Evolutionary conservation across 768 basidiomycete genomes (phyloP).

Genomic region (Serpula lacrymans): DNA sequence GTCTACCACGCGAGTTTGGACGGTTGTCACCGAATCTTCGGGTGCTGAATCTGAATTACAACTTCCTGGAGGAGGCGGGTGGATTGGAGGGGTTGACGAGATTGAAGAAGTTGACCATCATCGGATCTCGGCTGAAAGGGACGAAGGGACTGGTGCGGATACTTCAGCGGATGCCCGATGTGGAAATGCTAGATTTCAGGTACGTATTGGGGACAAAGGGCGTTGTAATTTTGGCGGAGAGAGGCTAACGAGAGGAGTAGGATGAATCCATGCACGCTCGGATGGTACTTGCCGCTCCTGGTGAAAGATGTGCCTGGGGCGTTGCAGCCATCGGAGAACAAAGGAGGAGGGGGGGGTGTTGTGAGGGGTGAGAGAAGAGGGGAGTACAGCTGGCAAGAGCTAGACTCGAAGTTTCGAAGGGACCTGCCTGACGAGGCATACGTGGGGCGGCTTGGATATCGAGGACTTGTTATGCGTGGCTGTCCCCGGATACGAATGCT

Average conservation of each 20-base stretch:
- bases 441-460: slow-evolving; percentile 82
- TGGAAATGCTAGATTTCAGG: slow-evolving; percentile 93
- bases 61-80: slow-evolving; percentile 79
- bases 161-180: slow-evolving; percentile 66
- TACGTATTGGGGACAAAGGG: no score
- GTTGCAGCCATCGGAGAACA: slow-evolving; percentile 55
- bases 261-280: slow-evolving; percentile 97
- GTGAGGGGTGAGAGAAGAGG: slow-evolving; percentile 28
- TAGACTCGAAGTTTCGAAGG: slow-evolving; percentile 85
- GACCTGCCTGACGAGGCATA: slow-evolving; percentile 88
- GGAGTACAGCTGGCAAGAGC: slow-evolving; percentile 58
- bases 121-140: slow-evolving; percentile 78
- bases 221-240: slow-evolving; percentile 1
- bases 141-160: slow-evolving; percentile 72
- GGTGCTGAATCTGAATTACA: slow-evolving; percentile 94
- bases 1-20: slow-evolving; percentile 67
- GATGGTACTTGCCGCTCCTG: slow-evolving; percentile 91
- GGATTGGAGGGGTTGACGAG: slow-evolving; percentile 68
- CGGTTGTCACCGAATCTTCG: slow-evolving; percentile 78
- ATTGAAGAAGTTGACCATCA: slow-evolving; percentile 80
- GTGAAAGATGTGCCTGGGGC: slow-evolving; percentile 66
- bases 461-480: slow-evolving; percentile 81
- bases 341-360: slow-evolving; percentile 18
- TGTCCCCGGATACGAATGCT: slow-evolving; percentile 65
- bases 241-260: slow-evolving; percentile 33